These are phyloP conservation scores for Ascoidea rubescens DNA, from an alignment of 805 yeast species.

Conservation along the genomic window DNA sequence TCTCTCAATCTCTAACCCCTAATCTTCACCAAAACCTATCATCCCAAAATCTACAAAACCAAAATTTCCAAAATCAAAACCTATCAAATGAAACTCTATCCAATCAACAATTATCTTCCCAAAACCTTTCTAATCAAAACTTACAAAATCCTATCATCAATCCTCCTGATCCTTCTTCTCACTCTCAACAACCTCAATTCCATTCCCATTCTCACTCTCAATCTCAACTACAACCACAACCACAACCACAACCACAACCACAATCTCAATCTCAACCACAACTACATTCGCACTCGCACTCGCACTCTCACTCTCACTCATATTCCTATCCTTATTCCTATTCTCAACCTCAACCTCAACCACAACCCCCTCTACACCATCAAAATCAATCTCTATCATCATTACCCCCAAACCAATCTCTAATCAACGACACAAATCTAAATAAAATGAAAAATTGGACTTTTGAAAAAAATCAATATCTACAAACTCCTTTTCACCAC, in stretches of 20 bases:
- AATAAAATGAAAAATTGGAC: not conserved
- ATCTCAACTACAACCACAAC: not conserved
- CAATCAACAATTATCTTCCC: no score
- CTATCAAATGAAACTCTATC: conserved; percentile 1
- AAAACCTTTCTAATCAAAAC: no score
- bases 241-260: not conserved
- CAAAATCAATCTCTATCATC: not conserved
- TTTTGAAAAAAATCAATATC: not conserved
- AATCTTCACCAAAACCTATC: no score
- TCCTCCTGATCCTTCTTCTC: no score
- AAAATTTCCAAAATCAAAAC: conserved; percentile 4
- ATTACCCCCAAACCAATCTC: not conserved
- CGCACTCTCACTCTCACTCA: not conserved
- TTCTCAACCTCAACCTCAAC: not conserved
- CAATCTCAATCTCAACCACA: not conserved
- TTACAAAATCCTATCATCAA: no score
- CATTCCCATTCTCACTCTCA: not conserved
- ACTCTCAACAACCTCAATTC: not conserved
- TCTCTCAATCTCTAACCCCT: no score
- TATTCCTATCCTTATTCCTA: not conserved
- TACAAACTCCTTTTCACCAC: not conserved
- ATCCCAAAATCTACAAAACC: not conserved
- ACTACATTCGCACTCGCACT: not conserved
- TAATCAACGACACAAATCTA: not conserved
- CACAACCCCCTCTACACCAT: not conserved